Evolutionary conservation across 2,329 filamentous ascomycete genomes (phyloP).

Genomic region (Pseudonectria foliicola): DNA sequence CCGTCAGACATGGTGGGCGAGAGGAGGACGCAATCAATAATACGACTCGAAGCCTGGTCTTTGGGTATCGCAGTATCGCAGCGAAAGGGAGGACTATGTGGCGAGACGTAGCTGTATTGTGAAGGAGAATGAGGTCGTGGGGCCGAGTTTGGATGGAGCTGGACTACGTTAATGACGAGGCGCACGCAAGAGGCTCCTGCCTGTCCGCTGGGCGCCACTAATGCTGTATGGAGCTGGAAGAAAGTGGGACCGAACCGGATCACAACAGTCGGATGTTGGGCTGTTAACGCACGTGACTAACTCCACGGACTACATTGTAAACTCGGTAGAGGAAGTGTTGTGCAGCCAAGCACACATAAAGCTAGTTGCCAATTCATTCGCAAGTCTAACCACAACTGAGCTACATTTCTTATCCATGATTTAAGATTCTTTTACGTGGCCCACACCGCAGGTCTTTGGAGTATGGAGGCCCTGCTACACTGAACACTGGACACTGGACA

Average conservation of each 20-base stretch:
- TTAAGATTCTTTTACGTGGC: too few relatives aligned
- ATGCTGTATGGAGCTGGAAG: constrained; percentile 13
- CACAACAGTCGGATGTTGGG: neutral
- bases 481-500: too few relatives aligned
- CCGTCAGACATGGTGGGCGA: constrained; percentile 65
- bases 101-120: constrained; percentile 10
- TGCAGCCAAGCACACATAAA: too few relatives aligned
- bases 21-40: constrained; percentile 5
- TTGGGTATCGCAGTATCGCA: neutral
- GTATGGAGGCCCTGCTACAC: too few relatives aligned
- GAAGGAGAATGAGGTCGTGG: constrained; percentile 15
- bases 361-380: too few relatives aligned
- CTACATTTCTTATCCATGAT: too few relatives aligned
- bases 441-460: too few relatives aligned
- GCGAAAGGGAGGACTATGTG: constrained; percentile 1
- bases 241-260: neutral
- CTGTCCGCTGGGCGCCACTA: constrained; percentile 18
- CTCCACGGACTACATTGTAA: too few relatives aligned
- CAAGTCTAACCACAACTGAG: too few relatives aligned
- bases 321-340: too few relatives aligned
- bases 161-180: constrained; percentile 25
- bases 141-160: constrained; percentile 21
- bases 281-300: too few relatives aligned
- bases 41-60: neutral
- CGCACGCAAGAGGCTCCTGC: constrained; percentile 33